Evolutionary conservation across 345 rosid genomes (phyloP), one percentile per base, ranked within the genome.

Genomic region (Kandelia obovata): DNA sequence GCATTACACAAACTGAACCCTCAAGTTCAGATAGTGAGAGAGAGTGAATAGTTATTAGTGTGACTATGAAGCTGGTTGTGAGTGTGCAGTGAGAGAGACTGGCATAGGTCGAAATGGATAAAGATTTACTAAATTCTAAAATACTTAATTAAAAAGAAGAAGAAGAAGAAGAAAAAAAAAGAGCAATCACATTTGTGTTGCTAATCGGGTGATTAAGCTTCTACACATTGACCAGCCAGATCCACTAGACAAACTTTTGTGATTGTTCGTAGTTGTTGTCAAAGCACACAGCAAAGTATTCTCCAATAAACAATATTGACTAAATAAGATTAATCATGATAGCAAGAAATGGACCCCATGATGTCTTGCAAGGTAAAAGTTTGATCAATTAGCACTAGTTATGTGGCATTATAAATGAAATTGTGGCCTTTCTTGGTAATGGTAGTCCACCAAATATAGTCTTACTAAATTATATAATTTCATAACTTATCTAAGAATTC

Each of bases 291-390:
- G 16, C 30, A 55, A 26, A 65, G 5, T 34, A 26, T 27, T 39
- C 16, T 58, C 39, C 23, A 47, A 49, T 47, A 43, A 58, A 27
- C 35, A 47, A 5, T 31, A 16, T 20, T 47, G 7, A 30, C 4
- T 16, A n/a, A 46, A 31, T 32, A 61, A 61, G 60, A 32, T 69
- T 69, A 61, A 37, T 70, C 73, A 61, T 53, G 4, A 32, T 3
- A 32, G 35, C 16, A 21, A 53, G 19, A 61, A 35, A 47, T 32
- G 39, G 56, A 57, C 1, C 53, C 63, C 25, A 26, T n/a, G 9
- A 20, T 59, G 7, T 66, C 19, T 66, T 35, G 28, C 23, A 59
- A 21, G 28, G 30, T 55, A 2, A 8, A 23, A 25, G 23, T 55
- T 2, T 21, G 25, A 7, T 55, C 28, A 23, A 11, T 9, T 55